Evolutionary conservation across 129 eudicot genomes (phyloP).

Genomic region (Rutidosis leptorrhynchoides): DNA sequence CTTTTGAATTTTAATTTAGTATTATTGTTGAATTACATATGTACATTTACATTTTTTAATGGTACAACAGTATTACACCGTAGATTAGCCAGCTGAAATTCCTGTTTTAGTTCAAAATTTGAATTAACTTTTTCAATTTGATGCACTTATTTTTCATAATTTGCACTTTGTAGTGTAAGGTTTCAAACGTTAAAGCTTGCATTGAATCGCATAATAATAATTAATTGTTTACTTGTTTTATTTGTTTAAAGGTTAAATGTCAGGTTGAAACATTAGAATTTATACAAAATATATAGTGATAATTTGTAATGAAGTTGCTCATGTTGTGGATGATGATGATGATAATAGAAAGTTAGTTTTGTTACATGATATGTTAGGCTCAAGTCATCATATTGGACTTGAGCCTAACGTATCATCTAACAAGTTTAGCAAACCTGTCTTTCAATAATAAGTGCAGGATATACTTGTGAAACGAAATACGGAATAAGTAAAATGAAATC

Average conservation of each 20-base stretch:
- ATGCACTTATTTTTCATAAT: not conserved
- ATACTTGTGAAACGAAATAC: not conserved
- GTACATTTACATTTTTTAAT: not conserved
- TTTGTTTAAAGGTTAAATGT: not conserved
- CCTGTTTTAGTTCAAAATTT: not conserved
- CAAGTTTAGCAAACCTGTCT: not conserved
- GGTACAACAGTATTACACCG: not conserved
- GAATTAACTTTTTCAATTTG: not conserved
- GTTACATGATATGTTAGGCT: too few species aligned
- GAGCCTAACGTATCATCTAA: too few species aligned
- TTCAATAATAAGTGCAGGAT: not conserved
- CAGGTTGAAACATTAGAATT: not conserved
- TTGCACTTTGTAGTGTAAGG: not conserved
- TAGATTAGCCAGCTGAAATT: not conserved
- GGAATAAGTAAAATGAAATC: not conserved
- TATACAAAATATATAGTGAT: not conserved
- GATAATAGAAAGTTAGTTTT: not conserved
- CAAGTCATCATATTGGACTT: too few species aligned
- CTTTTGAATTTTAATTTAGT: slow-evolving; percentile 9
- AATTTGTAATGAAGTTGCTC: not conserved
- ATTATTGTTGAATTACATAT: not conserved
- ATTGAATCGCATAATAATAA: not conserved
- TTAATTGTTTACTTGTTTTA: not conserved
- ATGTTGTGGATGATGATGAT: not conserved
- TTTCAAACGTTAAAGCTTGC: slow-evolving; percentile 6